Conservation (phyloP, 2,329 filamentous ascomycete genomes). For the Aspergillus flavus region DNA sequence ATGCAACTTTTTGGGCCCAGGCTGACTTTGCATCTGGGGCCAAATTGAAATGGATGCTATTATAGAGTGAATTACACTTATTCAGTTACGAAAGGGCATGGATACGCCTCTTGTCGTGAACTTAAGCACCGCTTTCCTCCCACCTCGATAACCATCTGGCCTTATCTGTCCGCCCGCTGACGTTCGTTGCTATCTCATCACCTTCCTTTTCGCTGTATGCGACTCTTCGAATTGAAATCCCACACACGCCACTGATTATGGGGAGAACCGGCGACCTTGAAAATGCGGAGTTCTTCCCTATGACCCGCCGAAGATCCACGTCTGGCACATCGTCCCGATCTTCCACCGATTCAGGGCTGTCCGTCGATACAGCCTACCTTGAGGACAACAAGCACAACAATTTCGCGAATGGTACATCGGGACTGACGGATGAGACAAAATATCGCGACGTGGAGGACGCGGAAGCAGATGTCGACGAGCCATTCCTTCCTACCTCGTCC, state of each 20-base stretch:
- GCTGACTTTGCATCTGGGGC: neutral
- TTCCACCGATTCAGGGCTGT: constrained; percentile 38
- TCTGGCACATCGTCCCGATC: constrained; percentile 29
- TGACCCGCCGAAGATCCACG: constrained; percentile 28
- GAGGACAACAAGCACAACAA: constrained; percentile 28
- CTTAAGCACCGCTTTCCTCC: neutral
- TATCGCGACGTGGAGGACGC: constrained; percentile 43
- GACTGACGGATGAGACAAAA: constrained; percentile 18
- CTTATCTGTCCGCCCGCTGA: neutral
- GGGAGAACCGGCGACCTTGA: constrained; percentile 27
- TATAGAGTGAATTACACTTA: neutral
- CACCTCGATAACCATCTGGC: neutral
- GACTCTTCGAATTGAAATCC: constrained; percentile 3
- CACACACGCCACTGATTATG: constrained; percentile 25
- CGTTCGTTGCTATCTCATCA: neutral
- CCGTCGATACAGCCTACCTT: constrained; percentile 35
- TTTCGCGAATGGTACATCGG: constrained; percentile 10
- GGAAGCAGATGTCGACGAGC: constrained; percentile 28
- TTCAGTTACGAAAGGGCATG: neutral
- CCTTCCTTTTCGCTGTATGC: neutral
- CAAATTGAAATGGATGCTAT: neutral
- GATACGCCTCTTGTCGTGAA: neutral
- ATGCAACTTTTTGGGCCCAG: neutral
- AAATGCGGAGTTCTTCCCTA: constrained; percentile 30
- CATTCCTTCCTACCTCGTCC: constrained; percentile 23